phyloP scores from a whole-genome alignment of 306 rosid species.

The Dryas octopetala region DNA sequence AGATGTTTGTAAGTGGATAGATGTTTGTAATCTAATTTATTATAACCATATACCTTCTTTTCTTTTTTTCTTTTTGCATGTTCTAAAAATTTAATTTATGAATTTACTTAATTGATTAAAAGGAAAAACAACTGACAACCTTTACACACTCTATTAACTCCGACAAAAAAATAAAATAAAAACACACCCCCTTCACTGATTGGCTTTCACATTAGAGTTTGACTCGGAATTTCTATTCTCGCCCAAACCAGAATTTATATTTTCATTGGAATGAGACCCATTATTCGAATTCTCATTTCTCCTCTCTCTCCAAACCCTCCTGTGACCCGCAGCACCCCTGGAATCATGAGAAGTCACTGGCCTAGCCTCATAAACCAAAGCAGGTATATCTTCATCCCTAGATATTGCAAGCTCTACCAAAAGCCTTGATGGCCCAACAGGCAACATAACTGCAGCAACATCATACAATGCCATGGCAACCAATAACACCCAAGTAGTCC shows the following conservation, averaged over 20 bases:
- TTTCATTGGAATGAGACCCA: conserved; percentile 15
- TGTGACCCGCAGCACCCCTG: conserved; percentile 36
- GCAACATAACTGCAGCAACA: conserved; percentile 86
- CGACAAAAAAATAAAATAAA: too few species aligned
- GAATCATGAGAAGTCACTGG: conserved; percentile 54
- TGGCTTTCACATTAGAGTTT: conserved; percentile 22
- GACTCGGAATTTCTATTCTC: conserved; percentile 26
- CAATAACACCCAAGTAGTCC: conserved; percentile 92
- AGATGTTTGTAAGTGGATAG: too few species aligned
- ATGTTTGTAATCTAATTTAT: too few species aligned
- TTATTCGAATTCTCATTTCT: conserved; percentile 36
- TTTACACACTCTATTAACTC: too few species aligned
- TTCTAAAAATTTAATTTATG: too few species aligned
- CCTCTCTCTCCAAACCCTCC: conserved; percentile 84
- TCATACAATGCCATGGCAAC: conserved; percentile 91
- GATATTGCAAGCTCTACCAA: conserved; percentile 90
- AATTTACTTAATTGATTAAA: too few species aligned
- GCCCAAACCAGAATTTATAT: conserved; percentile 29
- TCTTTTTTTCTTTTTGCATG: too few species aligned
- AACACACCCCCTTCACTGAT: too few species aligned
- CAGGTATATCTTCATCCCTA: conserved; percentile 92
- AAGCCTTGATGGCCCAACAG: conserved; percentile 79
- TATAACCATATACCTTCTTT: too few species aligned
- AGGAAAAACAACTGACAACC: too few species aligned
- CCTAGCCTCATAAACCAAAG: conserved; percentile 93